Conservation (phyloP, 2,329 filamentous ascomycete species). For the Colletotrichum scovillei region DNA sequence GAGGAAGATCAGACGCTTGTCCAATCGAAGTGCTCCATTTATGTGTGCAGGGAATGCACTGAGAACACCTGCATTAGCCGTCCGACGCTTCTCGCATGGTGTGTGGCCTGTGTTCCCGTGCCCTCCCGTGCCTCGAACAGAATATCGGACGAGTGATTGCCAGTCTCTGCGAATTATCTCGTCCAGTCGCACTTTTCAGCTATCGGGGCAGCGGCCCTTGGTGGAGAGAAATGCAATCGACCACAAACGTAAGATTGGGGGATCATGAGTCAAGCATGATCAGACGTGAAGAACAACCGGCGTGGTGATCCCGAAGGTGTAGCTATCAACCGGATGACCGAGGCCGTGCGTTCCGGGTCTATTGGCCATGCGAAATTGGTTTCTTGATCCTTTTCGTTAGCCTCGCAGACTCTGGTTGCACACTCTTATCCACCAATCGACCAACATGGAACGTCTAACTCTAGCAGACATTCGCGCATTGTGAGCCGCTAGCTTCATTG, state of each 20-base stretch:
- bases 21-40: background rate
- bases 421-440: background rate
- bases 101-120: background rate
- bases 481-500: background rate
- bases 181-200: background rate
- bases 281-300: background rate
- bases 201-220: background rate
- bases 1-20: background rate
- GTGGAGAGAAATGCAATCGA: background rate
- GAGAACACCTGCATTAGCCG: constrained; percentile 28
- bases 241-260: background rate
- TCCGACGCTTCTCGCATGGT: background rate
- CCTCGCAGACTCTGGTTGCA: background rate
- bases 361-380: background rate
- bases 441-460: background rate
- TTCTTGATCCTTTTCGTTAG: background rate
- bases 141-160: background rate
- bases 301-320: background rate
- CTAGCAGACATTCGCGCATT: background rate
- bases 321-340: background rate
- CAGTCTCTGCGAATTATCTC: background rate
- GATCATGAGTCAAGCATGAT: background rate
- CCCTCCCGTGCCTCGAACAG: background rate
- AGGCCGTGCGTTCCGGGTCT: background rate
- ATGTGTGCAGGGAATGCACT: background rate